Evolutionary conservation across 371 early-diverging fungal species (phyloP).

Genomic region (Mucor irregularis): DNA sequence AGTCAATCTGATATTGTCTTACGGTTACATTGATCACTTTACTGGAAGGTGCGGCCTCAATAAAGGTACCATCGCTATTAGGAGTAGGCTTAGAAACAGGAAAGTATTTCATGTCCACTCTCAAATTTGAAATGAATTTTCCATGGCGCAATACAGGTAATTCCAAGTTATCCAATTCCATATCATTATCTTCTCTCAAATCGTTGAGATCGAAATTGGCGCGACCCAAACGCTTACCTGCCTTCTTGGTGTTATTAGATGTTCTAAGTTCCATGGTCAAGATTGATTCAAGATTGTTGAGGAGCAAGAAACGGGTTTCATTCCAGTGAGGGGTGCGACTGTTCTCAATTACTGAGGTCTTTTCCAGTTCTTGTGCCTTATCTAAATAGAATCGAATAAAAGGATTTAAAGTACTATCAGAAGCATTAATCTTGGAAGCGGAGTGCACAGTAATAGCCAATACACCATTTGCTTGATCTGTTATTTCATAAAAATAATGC

Average conservation of each 20-base stretch:
- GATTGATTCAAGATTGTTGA: constrained; percentile 54
- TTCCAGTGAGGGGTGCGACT: constrained; percentile 63
- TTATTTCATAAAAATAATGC: background rate
- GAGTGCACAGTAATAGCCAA: constrained; percentile 77
- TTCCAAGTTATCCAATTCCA: constrained; percentile 16
- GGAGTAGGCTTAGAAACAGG: constrained; percentile 61
- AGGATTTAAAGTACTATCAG: constrained; percentile 79
- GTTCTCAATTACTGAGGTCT: constrained; percentile 58
- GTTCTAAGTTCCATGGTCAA: constrained; percentile 45
- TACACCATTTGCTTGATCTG: constrained; percentile 77
- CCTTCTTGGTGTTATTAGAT: constrained; percentile 18
- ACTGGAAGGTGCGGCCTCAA: constrained; percentile 62
- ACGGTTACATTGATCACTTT: constrained; percentile 14
- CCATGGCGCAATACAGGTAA: constrained; percentile 47
- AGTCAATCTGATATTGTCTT: background rate
- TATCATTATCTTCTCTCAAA: constrained; percentile 36
- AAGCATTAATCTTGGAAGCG: constrained; percentile 76
- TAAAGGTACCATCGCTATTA: constrained; percentile 42
- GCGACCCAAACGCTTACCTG: constrained; percentile 39
- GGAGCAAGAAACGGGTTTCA: constrained; percentile 57
- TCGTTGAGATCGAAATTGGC: constrained; percentile 56
- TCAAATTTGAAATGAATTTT: constrained; percentile 50
- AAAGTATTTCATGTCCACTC: constrained; percentile 59
- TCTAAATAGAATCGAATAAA: constrained; percentile 74
- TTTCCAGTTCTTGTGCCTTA: constrained; percentile 69